Conservation (phyloP, 441 rosid genomes). For the Cnidoscolus chayamansa region DNA sequence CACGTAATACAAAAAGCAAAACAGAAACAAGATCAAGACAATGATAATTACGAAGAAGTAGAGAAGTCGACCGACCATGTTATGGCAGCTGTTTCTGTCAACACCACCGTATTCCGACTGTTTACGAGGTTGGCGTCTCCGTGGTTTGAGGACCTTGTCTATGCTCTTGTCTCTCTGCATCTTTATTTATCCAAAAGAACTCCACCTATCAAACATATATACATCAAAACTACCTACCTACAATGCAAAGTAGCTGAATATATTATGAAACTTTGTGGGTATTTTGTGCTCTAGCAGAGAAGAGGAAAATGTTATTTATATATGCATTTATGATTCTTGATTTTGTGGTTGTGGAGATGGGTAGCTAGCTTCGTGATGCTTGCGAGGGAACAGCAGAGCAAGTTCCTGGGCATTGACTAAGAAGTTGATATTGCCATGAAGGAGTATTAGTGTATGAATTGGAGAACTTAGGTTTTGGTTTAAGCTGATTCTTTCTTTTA, state of each 20-base stretch:
- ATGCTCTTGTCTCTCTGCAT: conserved; percentile 29
- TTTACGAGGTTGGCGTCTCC: not conserved
- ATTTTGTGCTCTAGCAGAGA: not conserved
- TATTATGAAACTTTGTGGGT: too few relatives aligned
- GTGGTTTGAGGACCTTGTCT: conserved; percentile 21
- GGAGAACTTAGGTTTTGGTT: not conserved
- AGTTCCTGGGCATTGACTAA: not conserved
- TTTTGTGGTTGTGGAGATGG: not conserved
- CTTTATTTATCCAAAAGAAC: too few relatives aligned
- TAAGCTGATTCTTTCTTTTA: not conserved
- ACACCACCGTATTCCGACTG: too few relatives aligned
- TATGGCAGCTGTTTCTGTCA: too few relatives aligned
- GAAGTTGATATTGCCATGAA: not conserved
- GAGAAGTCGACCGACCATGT: not conserved
- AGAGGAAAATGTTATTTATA: not conserved
- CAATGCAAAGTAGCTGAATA: too few relatives aligned
- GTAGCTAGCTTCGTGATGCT: not conserved
- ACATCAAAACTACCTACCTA: too few relatives aligned
- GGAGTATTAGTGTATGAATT: not conserved
- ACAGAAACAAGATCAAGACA: conserved; percentile 8
- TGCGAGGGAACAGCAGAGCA: not conserved
- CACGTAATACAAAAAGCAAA: not conserved
- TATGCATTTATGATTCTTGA: not conserved
- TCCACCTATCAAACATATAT: not conserved
- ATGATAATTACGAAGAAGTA: conserved; percentile 10